Conservation (phyloP, 23 red algal species). For the Gracilaria domingensis region DNA sequence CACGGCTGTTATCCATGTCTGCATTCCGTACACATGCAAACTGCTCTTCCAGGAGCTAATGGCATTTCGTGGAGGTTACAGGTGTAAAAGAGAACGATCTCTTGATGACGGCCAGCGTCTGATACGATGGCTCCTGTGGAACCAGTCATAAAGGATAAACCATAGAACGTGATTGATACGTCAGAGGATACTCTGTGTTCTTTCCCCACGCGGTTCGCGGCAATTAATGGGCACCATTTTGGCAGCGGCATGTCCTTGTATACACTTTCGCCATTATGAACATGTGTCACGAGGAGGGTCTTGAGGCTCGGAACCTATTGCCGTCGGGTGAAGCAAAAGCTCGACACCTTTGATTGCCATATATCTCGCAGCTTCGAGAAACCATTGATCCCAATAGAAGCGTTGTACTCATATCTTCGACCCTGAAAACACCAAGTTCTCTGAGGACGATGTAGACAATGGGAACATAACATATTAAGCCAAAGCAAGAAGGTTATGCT, state of each 20-base stretch:
- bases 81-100: slow-evolving; percentile 64
- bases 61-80: slow-evolving; percentile 79
- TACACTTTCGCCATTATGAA: slow-evolving; percentile 86
- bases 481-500: too few species aligned
- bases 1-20: slow-evolving; percentile 83
- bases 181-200: slow-evolving; percentile 58
- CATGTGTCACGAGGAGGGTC: slow-evolving; percentile 80
- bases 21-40: slow-evolving; percentile 94
- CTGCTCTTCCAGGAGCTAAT: slow-evolving; percentile 96
- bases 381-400: slow-evolving; percentile 99
- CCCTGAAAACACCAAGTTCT: too few species aligned
- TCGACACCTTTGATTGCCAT: slow-evolving; percentile 88
- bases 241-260: slow-evolving; percentile 92
- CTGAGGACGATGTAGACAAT: too few species aligned
- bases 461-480: too few species aligned
- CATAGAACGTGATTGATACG: slow-evolving; percentile 86
- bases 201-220: slow-evolving; percentile 88
- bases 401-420: too few species aligned
- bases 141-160: slow-evolving; percentile 87
- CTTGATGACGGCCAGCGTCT: slow-evolving; percentile 71
- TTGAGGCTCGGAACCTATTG: slow-evolving; percentile 95
- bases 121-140: slow-evolving; percentile 76
- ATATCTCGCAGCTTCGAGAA: slow-evolving; percentile 87
- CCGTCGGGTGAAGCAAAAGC: slow-evolving; percentile 89
- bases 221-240: slow-evolving; percentile 92